These are phyloP conservation scores for Septoria linicola DNA, from an alignment of 2,329 filamentous ascomycete species.

Conservation along the genomic window DNA sequence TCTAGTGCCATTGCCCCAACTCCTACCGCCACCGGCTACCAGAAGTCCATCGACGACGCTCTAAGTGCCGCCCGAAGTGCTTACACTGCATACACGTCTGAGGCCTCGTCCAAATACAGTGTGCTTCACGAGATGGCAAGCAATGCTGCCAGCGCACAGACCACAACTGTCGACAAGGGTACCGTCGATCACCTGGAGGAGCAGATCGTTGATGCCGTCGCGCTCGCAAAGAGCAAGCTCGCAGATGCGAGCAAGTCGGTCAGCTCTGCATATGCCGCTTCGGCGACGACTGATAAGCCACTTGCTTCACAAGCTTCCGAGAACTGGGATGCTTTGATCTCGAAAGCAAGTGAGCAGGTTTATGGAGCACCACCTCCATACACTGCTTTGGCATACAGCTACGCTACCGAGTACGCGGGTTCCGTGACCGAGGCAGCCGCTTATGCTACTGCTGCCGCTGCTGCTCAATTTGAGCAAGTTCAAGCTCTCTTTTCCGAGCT, in stretches of 20 bases:
- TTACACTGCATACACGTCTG: constrained; percentile 37
- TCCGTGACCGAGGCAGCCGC: constrained; percentile 64
- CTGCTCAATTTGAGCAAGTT: constrained; percentile 67
- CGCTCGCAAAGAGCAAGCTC: constrained; percentile 43
- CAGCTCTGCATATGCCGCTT: constrained; percentile 47
- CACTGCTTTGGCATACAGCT: constrained; percentile 48
- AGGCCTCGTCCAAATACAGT: constrained; percentile 35
- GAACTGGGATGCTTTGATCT: constrained; percentile 64
- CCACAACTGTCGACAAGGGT: constrained; percentile 31
- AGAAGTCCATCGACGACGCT: constrained; percentile 59
- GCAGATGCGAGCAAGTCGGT: constrained; percentile 49
- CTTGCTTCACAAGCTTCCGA: constrained; percentile 57
- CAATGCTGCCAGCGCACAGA: constrained; percentile 15
- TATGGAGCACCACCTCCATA: constrained; percentile 64
- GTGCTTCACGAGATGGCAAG: constrained; percentile 24
- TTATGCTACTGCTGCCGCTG: constrained; percentile 60
- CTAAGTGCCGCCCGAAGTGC: constrained; percentile 53
- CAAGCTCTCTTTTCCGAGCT: constrained; percentile 74
- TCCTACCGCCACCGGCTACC: constrained; percentile 62
- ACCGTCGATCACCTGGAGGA: constrained; percentile 34
- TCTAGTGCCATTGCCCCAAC: constrained; percentile 69
- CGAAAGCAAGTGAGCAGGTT: constrained; percentile 65
- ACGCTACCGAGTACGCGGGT: constrained; percentile 59
- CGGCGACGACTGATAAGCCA: constrained; percentile 52
- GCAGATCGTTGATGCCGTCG: constrained; percentile 35